Evolutionary conservation across 2,329 filamentous ascomycete species (phyloP).

Genomic region (Raffaelea arxii): DNA sequence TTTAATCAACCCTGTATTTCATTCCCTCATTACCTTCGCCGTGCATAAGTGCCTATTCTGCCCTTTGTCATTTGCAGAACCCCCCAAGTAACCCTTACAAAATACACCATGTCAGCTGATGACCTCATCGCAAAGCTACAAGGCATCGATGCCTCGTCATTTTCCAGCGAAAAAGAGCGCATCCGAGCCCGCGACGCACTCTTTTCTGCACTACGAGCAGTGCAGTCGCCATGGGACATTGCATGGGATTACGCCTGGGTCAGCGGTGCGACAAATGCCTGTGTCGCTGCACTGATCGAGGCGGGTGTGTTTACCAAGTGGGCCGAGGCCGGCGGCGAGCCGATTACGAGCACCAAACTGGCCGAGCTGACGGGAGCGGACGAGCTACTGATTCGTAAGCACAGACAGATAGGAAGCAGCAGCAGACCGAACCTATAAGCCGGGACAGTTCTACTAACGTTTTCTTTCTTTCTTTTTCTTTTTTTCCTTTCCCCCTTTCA

Average conservation of each 20-base stretch:
- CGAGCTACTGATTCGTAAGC: background rate
- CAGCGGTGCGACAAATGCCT: background rate
- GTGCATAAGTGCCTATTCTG: too few relatives aligned
- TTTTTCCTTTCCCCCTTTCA: too few relatives aligned
- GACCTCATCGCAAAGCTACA: background rate
- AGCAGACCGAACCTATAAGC: too few relatives aligned
- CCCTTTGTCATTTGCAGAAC: too few relatives aligned
- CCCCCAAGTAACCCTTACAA: too few relatives aligned
- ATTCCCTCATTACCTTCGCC: too few relatives aligned
- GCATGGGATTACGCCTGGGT: constrained; percentile 1
- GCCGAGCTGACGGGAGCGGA: background rate
- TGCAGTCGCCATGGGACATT: constrained; percentile 2
- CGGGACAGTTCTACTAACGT: too few relatives aligned
- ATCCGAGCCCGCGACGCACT: background rate
- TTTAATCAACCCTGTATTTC: too few relatives aligned
- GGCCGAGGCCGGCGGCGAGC: background rate
- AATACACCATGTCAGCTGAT: too few relatives aligned
- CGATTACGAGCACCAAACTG: background rate
- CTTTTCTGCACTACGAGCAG: background rate
- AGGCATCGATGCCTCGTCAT: background rate
- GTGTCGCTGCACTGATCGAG: background rate
- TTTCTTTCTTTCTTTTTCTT: too few relatives aligned
- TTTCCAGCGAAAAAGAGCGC: background rate
- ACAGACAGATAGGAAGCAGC: too few relatives aligned
- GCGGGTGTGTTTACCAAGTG: constrained; percentile 1